Conservation (phyloP, 495 filamentous ascomycete species). For the Daldinia decipiens region DNA sequence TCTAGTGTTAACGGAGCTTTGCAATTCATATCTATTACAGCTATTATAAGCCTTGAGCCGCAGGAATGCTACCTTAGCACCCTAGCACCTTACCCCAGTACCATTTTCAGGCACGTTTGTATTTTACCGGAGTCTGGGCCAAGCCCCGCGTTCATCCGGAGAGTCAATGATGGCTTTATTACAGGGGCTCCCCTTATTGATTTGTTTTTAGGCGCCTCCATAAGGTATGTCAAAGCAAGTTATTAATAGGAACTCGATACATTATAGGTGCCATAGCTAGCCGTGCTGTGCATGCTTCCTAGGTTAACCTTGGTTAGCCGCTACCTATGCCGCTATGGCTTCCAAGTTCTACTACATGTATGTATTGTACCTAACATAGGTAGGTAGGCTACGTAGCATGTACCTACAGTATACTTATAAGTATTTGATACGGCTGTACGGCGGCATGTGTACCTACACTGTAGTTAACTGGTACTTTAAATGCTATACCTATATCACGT, state of each 20-base stretch:
- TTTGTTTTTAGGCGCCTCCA: too few relatives aligned
- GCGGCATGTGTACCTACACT: not conserved
- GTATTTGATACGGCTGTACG: not conserved
- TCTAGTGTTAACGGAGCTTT: conserved; percentile 7
- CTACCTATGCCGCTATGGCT: not conserved
- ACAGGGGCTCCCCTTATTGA: conserved; percentile 3
- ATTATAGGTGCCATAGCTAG: conserved; percentile 27
- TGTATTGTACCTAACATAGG: too few relatives aligned
- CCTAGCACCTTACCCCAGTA: not conserved
- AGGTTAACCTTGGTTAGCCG: conserved; percentile 35
- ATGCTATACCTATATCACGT: conserved; percentile 1
- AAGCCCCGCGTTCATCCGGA: conserved; percentile 29
- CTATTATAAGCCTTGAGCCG: conserved; percentile 28
- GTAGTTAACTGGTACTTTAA: not conserved
- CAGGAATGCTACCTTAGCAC: conserved; percentile 33
- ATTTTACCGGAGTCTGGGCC: conserved; percentile 31
- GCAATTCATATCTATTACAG: conserved; percentile 4
- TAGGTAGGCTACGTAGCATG: not conserved
- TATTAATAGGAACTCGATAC: conserved; percentile 31
- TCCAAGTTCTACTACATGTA: too few relatives aligned
- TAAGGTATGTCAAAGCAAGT: conserved; percentile 24
- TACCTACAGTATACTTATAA: not conserved
- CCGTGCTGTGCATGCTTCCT: conserved; percentile 25
- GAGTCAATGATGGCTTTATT: conserved; percentile 18
- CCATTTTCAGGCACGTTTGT: conserved; percentile 10